Evolutionary conservation across 192 early-diverging fungal genomes (phyloP).

Genomic region (Mortierella hygrophila): DNA sequence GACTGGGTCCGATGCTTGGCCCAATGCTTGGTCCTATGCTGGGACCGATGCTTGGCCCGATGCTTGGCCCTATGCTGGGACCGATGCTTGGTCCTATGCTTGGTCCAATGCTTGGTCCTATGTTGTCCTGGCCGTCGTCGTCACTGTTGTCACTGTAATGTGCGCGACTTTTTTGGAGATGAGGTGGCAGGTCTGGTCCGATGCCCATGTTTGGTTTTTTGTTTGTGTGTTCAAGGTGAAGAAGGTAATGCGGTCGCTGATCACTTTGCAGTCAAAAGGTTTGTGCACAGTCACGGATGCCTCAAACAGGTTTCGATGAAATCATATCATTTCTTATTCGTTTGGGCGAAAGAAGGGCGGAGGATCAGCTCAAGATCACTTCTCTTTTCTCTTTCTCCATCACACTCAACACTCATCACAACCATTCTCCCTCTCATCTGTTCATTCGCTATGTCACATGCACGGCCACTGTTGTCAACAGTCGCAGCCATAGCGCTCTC

Average conservation of each 20-base stretch:
- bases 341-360: neutral
- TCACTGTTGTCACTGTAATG: slow-evolving; percentile 1
- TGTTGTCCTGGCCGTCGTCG: slow-evolving; percentile 24
- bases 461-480: neutral
- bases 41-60: slow-evolving; percentile 32
- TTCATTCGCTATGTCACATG: neutral
- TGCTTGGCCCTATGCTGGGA: slow-evolving; percentile 25
- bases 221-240: neutral
- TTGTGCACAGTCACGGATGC: too few species aligned
- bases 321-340: too few species aligned
- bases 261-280: neutral
- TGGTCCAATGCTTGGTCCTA: slow-evolving; percentile 29
- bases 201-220: slow-evolving; percentile 40
- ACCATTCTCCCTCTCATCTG: neutral
- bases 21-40: slow-evolving; percentile 46
- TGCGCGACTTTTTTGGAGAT: slow-evolving; percentile 36
- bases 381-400: too few species aligned
- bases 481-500: neutral
- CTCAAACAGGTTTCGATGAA: too few species aligned
- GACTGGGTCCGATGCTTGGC: slow-evolving; percentile 19
- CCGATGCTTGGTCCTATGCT: slow-evolving; percentile 37
- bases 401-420: neutral
- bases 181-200: slow-evolving; percentile 60
- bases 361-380: neutral
- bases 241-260: neutral